Evolutionary conservation across 805 yeast species (phyloP).

Genomic region (Nakazawaea ambrosiae): DNA sequence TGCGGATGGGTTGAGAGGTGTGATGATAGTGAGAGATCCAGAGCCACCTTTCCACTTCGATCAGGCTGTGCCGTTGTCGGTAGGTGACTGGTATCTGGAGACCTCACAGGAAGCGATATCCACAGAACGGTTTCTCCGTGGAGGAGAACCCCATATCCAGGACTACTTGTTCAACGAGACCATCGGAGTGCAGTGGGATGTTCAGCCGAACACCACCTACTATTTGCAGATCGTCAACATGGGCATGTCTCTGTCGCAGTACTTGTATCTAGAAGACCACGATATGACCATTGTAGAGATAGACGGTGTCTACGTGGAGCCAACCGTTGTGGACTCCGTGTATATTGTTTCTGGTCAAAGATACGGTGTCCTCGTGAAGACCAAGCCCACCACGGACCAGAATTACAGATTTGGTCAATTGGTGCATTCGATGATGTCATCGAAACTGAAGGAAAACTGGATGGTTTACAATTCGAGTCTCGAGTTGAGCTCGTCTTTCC

Average conservation of each 20-base stretch:
- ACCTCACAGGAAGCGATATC: conserved; percentile 28
- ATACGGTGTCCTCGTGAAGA: conserved; percentile 32
- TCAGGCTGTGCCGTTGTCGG: conserved; percentile 33
- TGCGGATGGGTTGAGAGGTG: conserved; percentile 37
- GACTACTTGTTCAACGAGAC: conserved; percentile 41
- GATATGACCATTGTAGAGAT: conserved; percentile 46
- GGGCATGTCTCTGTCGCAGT: conserved; percentile 53
- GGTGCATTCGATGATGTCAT: conserved; percentile 35
- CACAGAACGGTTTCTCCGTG: conserved; percentile 31
- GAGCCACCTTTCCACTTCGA: conserved; percentile 30
- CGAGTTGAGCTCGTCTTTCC: conserved; percentile 27
- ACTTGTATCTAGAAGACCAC: conserved; percentile 44
- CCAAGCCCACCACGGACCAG: conserved; percentile 24
- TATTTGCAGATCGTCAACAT: conserved; percentile 41
- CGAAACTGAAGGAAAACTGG: conserved; percentile 29
- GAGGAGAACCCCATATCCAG: conserved; percentile 44
- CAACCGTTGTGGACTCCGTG: conserved; percentile 38
- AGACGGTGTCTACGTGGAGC: conserved; percentile 51
- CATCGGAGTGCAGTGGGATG: conserved; percentile 32
- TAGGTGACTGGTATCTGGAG: conserved; percentile 43
- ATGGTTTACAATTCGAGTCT: conserved; percentile 18
- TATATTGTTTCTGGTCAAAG: conserved; percentile 34
- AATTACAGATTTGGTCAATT: conserved; percentile 31
- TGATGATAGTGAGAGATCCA: conserved; percentile 33
- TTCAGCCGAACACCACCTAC: conserved; percentile 38